Base-by-base conservation (phyloP, 805 yeast genomes). In the Millerozyma acaciae region DNA sequence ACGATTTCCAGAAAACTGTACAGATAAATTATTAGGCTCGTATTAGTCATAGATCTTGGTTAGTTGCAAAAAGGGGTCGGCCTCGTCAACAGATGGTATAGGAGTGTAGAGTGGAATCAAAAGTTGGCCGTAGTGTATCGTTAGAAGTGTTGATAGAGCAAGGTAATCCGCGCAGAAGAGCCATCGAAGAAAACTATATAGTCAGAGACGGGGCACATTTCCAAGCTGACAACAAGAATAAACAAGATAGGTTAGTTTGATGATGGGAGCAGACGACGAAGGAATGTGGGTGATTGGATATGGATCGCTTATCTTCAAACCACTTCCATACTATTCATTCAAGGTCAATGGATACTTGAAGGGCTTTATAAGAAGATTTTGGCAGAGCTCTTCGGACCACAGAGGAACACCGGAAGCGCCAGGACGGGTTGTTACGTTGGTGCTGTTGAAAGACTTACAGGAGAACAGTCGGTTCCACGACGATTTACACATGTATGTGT, bases 301-400 rank as follows among this genome's bases (percentile, higher is more conserved):
- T 51, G 97, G 97, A 1, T 84, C 95, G 0, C 65, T 88, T 33
- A 78, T 88, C 16, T 88, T 83, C 69, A 88, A 87, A 50, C 96
- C 96, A 0, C 97, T 96, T 0, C 89, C 90, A 10, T 70, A 73
- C 44, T 72, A 75, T 40, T 66, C 75, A 30, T 65, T 71, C 47
- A 60, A 77, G 23, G 70, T 84, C 7, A 79, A 87, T 0, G 96
- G 96, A 0, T 74, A 79, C 29, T 67, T 89, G 16, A 66, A 68
- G 32, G 96, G 96, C 2, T 87, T 66, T 45, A 75, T 80, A 1
- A 69, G 97, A 14, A 62, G 96, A 28, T 89, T 89, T 52, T 89
- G 96, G 96, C 97, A 89, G 56, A 74, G 85, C 21, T 81, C 93
- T 8, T 76, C 80, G 16, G 97, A 89, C 54, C 96, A 90, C 55